Evolutionary conservation across 1,284 basidiomycete genomes (phyloP).

Genomic region (Trametes pubescens): DNA sequence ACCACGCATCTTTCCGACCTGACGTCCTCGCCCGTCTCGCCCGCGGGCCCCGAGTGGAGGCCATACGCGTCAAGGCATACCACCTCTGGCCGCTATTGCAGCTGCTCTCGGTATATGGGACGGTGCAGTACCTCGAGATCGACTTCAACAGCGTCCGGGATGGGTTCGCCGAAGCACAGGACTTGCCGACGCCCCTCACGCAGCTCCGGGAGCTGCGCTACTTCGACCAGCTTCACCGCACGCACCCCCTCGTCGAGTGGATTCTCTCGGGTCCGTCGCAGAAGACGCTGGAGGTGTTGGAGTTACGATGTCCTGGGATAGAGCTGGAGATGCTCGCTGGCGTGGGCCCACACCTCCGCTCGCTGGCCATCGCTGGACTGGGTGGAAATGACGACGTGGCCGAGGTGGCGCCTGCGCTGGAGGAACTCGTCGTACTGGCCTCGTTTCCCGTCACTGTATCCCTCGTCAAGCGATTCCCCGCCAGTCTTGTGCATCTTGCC

Average conservation of each 20-base stretch:
- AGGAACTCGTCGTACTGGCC: background rate
- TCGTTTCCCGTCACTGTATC: background rate
- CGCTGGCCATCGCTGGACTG: conserved; percentile 4
- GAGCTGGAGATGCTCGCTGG: conserved; percentile 3
- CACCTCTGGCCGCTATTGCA: conserved; percentile 7
- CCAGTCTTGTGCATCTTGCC: conserved; percentile 16
- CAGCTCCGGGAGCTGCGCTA: conserved; percentile 19
- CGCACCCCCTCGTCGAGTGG: conserved; percentile 13
- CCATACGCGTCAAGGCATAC: conserved; percentile 6
- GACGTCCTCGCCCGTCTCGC: conserved; percentile 6
- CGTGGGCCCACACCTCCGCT: conserved; percentile 10
- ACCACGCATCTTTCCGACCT: conserved; percentile 17
- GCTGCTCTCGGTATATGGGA: conserved; percentile 8
- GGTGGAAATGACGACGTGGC: conserved; percentile 10
- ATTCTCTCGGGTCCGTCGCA: background rate
- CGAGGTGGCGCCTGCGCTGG: background rate
- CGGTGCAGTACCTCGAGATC: conserved; percentile 3
- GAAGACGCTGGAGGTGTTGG: conserved; percentile 14
- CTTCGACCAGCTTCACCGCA: background rate
- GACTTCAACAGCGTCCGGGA: conserved; percentile 6
- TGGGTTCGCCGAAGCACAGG: background rate
- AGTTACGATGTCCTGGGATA: conserved; percentile 6
- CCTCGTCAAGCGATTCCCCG: conserved; percentile 11
- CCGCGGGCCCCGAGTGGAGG: background rate
- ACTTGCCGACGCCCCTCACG: background rate